These are phyloP conservation scores for Salicornia ramosissima DNA, from an alignment of 148 eudicot species.

Conservation along the genomic window DNA sequence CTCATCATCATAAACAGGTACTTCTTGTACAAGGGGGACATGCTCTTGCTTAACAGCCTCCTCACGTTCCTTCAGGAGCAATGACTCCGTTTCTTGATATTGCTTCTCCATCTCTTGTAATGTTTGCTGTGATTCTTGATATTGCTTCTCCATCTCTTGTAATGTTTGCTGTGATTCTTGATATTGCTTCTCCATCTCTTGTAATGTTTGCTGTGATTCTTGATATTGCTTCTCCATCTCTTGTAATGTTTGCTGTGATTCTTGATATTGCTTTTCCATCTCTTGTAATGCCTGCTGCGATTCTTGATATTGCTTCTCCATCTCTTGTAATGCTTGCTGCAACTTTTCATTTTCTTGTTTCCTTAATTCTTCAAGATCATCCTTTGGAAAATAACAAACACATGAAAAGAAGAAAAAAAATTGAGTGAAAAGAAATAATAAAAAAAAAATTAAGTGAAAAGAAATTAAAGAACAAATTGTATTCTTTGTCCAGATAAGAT, in stretches of 20 bases:
- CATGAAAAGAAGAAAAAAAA: neutral
- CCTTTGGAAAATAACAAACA: conserved; percentile 27
- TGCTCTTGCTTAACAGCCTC: conserved; percentile 41
- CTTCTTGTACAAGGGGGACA: conserved; percentile 41
- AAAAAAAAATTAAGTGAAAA: conserved; percentile 16
- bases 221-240: conserved; percentile 65
- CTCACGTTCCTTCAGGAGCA: conserved; percentile 53
- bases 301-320: conserved; percentile 53
- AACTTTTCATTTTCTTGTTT: conserved; percentile 60
- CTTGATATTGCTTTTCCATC: conserved; percentile 50
- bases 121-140: conserved; percentile 48
- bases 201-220: conserved; percentile 53
- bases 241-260: conserved; percentile 61
- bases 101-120: conserved; percentile 61
- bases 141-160: conserved; percentile 71
- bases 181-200: conserved; percentile 69
- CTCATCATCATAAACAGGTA: conserved; percentile 45
- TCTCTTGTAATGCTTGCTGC: conserved; percentile 61
- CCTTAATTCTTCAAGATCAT: conserved; percentile 67
- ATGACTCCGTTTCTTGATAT: conserved; percentile 49
- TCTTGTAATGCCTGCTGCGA: no score
- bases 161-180: conserved; percentile 52
- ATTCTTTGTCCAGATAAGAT: no score
- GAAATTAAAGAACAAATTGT: no score
- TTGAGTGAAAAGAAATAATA: conserved; percentile 6